phyloP scores from a whole-genome alignment of 139 green algal species.

The Pleodorina starrii region DNA sequence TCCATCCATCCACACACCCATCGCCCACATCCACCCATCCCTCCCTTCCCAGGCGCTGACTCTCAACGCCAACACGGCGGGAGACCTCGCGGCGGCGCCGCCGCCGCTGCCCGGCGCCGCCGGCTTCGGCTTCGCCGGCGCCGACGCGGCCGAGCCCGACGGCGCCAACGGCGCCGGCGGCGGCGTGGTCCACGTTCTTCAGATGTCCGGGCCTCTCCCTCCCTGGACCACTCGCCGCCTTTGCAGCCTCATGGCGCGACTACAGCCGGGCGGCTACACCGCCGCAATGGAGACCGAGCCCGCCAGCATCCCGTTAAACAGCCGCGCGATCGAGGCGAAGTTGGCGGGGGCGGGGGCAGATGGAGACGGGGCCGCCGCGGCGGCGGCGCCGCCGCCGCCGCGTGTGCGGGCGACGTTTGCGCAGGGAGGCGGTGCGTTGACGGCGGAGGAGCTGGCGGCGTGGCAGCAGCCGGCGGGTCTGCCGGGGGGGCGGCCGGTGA shows the following conservation, averaged over 20 bases:
- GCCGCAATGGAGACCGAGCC: constrained; percentile 10
- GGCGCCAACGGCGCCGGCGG: background rate
- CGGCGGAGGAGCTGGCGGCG: constrained; percentile 21
- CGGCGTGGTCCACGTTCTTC: constrained; percentile 17
- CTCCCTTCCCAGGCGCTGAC: background rate
- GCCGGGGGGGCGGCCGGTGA: constrained; percentile 28
- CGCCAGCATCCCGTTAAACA: constrained; percentile 30
- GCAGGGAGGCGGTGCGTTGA: constrained; percentile 14
- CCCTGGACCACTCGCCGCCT: constrained; percentile 43
- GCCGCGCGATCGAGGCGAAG: background rate
- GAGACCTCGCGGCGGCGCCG: background rate
- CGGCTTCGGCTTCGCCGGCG: background rate
- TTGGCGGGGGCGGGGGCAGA: background rate
- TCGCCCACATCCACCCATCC: background rate
- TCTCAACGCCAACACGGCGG: background rate
- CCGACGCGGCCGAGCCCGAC: too few species aligned
- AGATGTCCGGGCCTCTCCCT: constrained; percentile 35
- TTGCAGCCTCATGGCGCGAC: background rate
- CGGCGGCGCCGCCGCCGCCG: background rate
- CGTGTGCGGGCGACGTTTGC: background rate
- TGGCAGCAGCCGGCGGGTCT: constrained; percentile 25
- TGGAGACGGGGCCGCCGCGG: background rate
- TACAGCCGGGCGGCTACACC: background rate
- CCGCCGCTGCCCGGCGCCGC: background rate
- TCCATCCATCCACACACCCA: background rate